Base-by-base conservation (phyloP, 1,139 yeast species). In the Blastobotrys arbuscula region DNA sequence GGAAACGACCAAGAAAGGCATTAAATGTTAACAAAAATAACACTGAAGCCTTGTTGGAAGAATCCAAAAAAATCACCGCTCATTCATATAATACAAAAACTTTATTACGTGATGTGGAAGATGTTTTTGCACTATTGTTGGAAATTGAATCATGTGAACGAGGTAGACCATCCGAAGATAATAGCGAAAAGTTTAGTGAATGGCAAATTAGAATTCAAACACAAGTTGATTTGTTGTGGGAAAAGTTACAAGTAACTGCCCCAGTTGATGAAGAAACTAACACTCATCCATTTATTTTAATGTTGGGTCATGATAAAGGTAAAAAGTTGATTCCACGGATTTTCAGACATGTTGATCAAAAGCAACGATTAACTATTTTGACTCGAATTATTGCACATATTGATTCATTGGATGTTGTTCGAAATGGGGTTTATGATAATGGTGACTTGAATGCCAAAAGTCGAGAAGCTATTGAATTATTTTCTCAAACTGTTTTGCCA, bases 1-100 rank as follows among this genome's bases (percentile, higher is more conserved):
- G 92, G 57, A 87, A 86, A 65, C 83, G 85, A 55, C 97, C 97
- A 57, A 82, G 96, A 70, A 90, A 84, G 66, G 90, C 87, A 59
- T 74, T 89, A 62, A 90, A 83, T 56, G 76, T 89, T 50, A 33
- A 13, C 13, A 16, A 36, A 24, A 19, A 35, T 15, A 83, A 94
- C 7, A 84, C 94, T 0, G 97, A 92, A 64, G 33, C 30, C 5
- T 18, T 12, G 36, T 21, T 19, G 26, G n/a, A 10, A 18, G 24
- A 13, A n/a, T 21, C n/a, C n/a, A 24, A 18, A 19, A 18, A 13
- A 28, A 19, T 18, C 2, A 16, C 23, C 34, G 23, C 7, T 13
- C 24, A 44, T 34, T 33, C 41, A 26, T 48, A 48, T 44, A 44
- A 46, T 28, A 49, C 49, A 19, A 45, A 40, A 37, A 19, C 20